Evolutionary conservation across 1,284 basidiomycete genomes (phyloP).

Genomic region (Peniophora sp.): DNA sequence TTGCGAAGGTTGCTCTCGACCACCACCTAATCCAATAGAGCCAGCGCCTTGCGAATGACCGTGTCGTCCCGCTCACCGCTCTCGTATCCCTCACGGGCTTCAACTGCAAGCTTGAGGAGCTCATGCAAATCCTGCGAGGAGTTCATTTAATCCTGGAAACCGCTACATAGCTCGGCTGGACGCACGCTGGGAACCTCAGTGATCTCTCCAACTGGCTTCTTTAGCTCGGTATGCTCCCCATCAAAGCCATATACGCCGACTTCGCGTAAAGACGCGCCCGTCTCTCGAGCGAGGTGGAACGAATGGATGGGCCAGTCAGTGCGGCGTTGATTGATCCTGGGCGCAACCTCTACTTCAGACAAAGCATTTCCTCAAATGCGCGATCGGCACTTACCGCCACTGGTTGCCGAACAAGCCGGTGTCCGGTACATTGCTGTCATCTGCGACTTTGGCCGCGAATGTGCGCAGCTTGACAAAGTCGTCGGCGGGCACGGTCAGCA

Average conservation of each 20-base stretch:
- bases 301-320: slow-evolving; percentile 34
- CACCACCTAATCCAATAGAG: too few relatives aligned
- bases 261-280: slow-evolving; percentile 20
- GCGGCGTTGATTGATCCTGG: slow-evolving; percentile 17
- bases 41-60: too few relatives aligned
- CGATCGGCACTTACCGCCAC: slow-evolving; percentile 19
- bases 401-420: slow-evolving; percentile 33
- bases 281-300: slow-evolving; percentile 19
- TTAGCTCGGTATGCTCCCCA: slow-evolving; percentile 24
- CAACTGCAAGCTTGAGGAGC: too few relatives aligned
- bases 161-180: too few relatives aligned
- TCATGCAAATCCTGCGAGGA: too few relatives aligned
- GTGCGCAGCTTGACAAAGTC: slow-evolving; percentile 27
- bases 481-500: slow-evolving; percentile 21
- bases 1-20: too few relatives aligned
- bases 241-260: slow-evolving; percentile 38
- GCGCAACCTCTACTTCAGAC: too few relatives aligned
- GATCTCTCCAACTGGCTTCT: slow-evolving; percentile 24
- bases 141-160: too few relatives aligned
- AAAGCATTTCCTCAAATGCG: too few relatives aligned
- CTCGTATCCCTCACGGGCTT: too few relatives aligned
- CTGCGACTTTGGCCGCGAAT: slow-evolving; percentile 21
- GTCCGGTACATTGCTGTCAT: slow-evolving; percentile 11
- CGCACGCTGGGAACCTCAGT: slow-evolving; percentile 24
- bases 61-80: too few relatives aligned